Base-by-base conservation (phyloP, 106 monocot species). In the Dioscorea alata region DNA sequence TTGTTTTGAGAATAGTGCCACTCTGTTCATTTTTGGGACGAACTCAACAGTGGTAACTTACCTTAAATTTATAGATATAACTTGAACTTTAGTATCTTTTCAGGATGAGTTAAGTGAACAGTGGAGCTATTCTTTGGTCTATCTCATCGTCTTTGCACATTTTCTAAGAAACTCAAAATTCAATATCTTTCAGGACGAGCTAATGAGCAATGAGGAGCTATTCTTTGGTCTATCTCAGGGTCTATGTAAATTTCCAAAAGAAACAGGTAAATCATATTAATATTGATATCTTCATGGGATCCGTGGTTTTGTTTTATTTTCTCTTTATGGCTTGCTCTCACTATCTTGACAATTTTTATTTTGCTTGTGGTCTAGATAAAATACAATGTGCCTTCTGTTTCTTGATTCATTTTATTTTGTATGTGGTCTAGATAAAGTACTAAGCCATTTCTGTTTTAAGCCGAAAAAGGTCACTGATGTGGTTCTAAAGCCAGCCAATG, bases 211-310 rank as follows among this genome's bases (percentile, higher is more conserved):
- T 48, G 99, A 90, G 74, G 99, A 90, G 59, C 72, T 99, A 60
- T 99, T 93, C 66, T 99, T 99, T 88, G 99, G 99, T n/a, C 78
- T 99, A 48, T 78, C 87, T 15, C 99, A 99, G 56, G 81, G 83
- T 63, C 93, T 99, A 50, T 87, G 92, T 17, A 99, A 99, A 78
- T 99, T 99, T 80, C 99, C 93, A 68, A 99, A 90, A 82, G 99
- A 99, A 80, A 88, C 92, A 21, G 93, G 99, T 90, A 59, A n/a
- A 58, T 32, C 28, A 25, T 31, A 67, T 65, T 50, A 23, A 50
- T 51, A 17, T 20, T 16, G 23, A 31, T 23, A 13, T 20, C 16
- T 10, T 42, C 42, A 10, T 42, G 2, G 28, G 28, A 28, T 42
- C 42, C 10, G 42, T 6, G 10, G 34, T 34, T 24, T 2, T 70